Evolutionary conservation across 148 eudicot genomes (phyloP), one percentile per base, ranked within the genome.

Genomic region (Talinum fruticosum): DNA sequence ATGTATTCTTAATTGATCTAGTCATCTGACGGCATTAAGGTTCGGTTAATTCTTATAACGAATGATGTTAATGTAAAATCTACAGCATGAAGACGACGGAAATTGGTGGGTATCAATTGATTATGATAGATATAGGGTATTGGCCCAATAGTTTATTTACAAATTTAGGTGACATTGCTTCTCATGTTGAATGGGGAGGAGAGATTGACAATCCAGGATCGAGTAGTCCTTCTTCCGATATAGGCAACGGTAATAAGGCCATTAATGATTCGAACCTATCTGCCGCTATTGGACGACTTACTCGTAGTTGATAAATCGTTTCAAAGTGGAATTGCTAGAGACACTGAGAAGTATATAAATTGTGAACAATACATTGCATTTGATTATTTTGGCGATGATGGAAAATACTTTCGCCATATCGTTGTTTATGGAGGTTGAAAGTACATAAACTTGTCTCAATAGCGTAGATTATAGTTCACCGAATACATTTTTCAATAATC

Each of bases 141-240:
- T 79, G 77, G 73, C 54, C 82, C 1, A 66, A 73, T 14, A 51
- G 0, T 6, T 33, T 79, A 37, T 79, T 79, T 26, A 47, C 38
- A 1, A 14, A n/a, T 1, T 26, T 73, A 36, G 33, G 1, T 13
- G 82, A 47, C 2, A 14, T 19, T 35, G 73, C 77, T 1, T n/a
- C 8, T 73, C 67, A 66, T 53, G 73, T 73, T 1, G 82, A 79
- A 34, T 73, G 70, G 53, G 82, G 77, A 47, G 82, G 82, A n/a
- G 77, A 79, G 53, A 66, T 73, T 5, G 5, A 51, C 65, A 35
- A 79, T 66, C 82, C 77, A 10, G 73, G 65, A 38, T 26, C 30
- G 18, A 14, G 3, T 10, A 10, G 3, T 19, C 76, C 77, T 3
- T 1, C n/a, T 4, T 67, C 82, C 15, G 15, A 59, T 1, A 79